A percentile compares a stretch with the other conserved stretches of the same genome.
phyloP scores from a whole-genome alignment of 208 protist species.

The Trichomonas tenax region DNA sequence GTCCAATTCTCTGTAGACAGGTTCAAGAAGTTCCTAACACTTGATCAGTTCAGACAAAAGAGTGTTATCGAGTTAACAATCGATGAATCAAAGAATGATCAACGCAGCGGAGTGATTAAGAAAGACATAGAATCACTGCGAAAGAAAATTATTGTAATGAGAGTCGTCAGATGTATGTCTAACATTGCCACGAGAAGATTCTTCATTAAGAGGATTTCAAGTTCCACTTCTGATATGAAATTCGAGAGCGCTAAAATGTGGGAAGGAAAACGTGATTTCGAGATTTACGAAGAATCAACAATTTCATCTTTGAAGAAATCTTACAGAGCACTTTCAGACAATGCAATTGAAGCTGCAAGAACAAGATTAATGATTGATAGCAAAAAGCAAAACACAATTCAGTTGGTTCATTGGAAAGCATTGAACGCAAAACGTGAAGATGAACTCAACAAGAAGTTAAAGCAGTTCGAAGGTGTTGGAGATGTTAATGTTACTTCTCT shows the following conservation, averaged over 20 bases:
- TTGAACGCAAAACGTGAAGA: background rate
- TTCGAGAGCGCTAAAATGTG: background rate
- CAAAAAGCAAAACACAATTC: background rate
- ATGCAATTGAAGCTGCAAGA: background rate
- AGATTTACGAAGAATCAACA: background rate
- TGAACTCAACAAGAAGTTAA: background rate
- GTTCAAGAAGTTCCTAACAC: too few species aligned
- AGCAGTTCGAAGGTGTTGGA: background rate
- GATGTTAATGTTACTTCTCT: background rate
- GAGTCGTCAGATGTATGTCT: background rate
- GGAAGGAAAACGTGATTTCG: background rate
- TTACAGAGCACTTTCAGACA: background rate
- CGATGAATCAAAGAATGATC: background rate
- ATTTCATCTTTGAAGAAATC: background rate
- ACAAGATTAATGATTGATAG: background rate
- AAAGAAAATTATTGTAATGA: background rate
- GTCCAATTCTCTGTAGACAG: too few species aligned
- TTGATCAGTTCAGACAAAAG: too few species aligned
- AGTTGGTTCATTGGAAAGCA: background rate
- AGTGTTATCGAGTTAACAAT: too few species aligned
- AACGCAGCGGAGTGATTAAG: background rate
- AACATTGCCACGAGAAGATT: background rate
- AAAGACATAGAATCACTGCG: background rate
- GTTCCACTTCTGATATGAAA: background rate
- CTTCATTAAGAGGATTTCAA: background rate